Evolutionary conservation across 305 asterid species (phyloP).

Genomic region (Fraxinus sp.): DNA sequence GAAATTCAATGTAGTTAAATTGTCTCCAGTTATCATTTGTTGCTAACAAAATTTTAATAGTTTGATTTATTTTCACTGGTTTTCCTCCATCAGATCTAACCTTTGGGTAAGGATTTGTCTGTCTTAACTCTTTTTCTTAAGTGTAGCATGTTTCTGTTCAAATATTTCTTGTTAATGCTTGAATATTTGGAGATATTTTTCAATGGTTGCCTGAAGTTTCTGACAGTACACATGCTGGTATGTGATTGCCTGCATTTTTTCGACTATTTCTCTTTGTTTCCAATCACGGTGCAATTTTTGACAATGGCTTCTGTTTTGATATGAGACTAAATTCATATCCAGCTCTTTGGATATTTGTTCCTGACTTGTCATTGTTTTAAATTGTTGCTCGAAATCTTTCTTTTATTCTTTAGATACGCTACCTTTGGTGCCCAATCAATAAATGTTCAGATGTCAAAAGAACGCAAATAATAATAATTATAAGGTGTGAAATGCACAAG

Average conservation of each 20-base stretch:
- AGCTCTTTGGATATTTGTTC: neutral
- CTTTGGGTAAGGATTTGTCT: neutral
- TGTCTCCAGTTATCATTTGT: neutral
- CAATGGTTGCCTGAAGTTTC: neutral
- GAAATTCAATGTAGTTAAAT: neutral
- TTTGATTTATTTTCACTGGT: neutral
- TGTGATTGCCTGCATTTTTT: neutral
- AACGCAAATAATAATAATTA: neutral
- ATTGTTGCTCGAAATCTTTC: neutral
- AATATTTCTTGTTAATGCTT: neutral
- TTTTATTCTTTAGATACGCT: neutral
- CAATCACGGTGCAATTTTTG: neutral
- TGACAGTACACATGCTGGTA: neutral
- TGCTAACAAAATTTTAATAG: neutral
- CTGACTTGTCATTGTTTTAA: neutral
- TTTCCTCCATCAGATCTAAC: neutral
- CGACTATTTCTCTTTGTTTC: neutral
- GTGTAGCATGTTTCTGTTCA: neutral
- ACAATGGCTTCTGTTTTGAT: neutral
- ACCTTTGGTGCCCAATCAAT: neutral
- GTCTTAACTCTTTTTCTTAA: neutral
- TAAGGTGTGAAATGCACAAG: neutral
- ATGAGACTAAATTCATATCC: neutral
- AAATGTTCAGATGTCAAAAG: neutral
- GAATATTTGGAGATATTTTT: neutral